These are phyloP conservation scores for Butyriboletus loyo DNA, from an alignment of 768 basidiomycete genomes.

Conservation along the genomic window DNA sequence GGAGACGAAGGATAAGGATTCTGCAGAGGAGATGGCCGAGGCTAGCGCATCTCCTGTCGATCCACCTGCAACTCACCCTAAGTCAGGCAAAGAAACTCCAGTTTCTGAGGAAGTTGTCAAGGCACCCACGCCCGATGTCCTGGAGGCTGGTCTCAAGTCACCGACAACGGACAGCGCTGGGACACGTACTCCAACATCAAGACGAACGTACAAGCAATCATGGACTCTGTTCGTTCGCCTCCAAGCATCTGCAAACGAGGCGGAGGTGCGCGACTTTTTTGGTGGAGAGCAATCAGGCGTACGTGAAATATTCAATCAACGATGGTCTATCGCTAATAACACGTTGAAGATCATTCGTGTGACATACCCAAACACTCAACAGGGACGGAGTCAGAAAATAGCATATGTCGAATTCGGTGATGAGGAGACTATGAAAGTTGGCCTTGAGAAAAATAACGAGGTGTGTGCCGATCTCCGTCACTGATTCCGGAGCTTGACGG, in stretches of 20 bases:
- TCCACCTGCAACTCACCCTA: constrained; percentile 19
- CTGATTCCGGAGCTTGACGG: constrained; percentile 3
- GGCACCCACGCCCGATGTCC: constrained; percentile 26
- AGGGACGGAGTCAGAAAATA: constrained; percentile 53
- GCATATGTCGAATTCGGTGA: constrained; percentile 91
- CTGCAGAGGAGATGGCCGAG: constrained; percentile 34
- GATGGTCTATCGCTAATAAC: neutral
- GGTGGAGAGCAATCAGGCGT: constrained; percentile 67
- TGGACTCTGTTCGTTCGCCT: constrained; percentile 86
- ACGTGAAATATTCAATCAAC: constrained; percentile 25
- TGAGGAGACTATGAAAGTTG: constrained; percentile 80
- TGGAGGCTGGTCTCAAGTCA: constrained; percentile 44
- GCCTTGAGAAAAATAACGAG: constrained; percentile 69
- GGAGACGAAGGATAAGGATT: constrained; percentile 38
- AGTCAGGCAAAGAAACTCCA: constrained; percentile 42
- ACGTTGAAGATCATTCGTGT: constrained; percentile 61
- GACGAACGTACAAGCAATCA: constrained; percentile 63
- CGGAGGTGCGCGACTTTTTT: constrained; percentile 74
- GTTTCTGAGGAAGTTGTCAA: constrained; percentile 24
- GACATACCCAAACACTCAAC: constrained; percentile 48
- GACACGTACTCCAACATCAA: constrained; percentile 67
- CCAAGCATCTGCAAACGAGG: constrained; percentile 50
- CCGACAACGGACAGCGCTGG: constrained; percentile 60
- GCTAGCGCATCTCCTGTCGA: constrained; percentile 26
- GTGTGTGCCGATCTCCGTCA: constrained; percentile 37